Percentiles rank a stretch among this genome's conserved stretches.
These are phyloP conservation scores for Lactifluus hygrophoroides DNA, from an alignment of 768 basidiomycete genomes.

Conservation along the genomic window DNA sequence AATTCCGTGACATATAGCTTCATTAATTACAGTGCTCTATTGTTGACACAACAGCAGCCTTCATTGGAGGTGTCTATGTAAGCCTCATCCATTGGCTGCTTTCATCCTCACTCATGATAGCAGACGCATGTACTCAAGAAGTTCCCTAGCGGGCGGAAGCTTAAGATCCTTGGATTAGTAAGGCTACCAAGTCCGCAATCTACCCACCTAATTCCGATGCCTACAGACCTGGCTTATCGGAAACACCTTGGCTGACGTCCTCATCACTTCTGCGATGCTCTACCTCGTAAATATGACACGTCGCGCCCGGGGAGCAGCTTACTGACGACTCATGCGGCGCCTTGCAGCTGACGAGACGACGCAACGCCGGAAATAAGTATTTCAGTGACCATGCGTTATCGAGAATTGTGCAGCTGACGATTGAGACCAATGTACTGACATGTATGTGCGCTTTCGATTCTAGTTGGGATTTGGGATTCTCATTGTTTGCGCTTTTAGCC, in stretches of 20 bases:
- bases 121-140: not conserved
- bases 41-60: not conserved
- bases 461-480: not conserved
- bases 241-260: not conserved
- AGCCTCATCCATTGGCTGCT: not conserved
- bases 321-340: not conserved
- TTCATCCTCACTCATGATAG: not conserved
- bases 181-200: not conserved
- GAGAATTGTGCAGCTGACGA: not conserved
- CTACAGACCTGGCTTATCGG: not conserved
- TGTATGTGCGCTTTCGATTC: not conserved
- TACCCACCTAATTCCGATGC: not conserved
- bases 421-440: conserved; percentile 9
- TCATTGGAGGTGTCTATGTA: not conserved
- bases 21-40: not conserved
- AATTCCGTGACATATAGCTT: not conserved
- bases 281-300: not conserved
- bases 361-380: not conserved
- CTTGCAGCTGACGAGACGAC: not conserved
- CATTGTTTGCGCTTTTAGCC: not conserved
- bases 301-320: too few relatives aligned
- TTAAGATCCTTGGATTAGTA: not conserved
- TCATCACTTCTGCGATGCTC: not conserved
- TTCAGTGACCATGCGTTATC: not conserved
- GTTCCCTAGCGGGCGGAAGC: not conserved